These are phyloP conservation scores for Aspergillus aculeatinus DNA, from an alignment of 2,329 filamentous ascomycete genomes.

Conservation along the genomic window DNA sequence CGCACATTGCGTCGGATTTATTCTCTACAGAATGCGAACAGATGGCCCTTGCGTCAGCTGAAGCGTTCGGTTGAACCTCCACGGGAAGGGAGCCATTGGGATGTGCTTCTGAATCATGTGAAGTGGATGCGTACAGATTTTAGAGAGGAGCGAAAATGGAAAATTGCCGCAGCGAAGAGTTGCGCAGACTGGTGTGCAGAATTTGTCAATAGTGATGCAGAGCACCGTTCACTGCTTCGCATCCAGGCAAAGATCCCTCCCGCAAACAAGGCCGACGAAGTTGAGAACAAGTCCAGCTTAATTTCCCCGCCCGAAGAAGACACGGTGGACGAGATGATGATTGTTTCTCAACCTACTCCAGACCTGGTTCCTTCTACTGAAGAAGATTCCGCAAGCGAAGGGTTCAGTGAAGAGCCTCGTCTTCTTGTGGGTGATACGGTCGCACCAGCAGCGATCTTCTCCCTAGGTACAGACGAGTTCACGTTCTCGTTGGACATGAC, in stretches of 20 bases:
- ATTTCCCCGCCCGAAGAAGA: slow-evolving; percentile 38
- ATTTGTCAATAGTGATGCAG: slow-evolving; percentile 66
- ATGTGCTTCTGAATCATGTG: slow-evolving; percentile 84
- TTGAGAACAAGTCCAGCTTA: slow-evolving; percentile 28
- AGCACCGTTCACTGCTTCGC: slow-evolving; percentile 67
- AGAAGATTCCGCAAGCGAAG: slow-evolving; percentile 55
- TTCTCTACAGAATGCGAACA: slow-evolving; percentile 82
- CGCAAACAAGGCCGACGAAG: slow-evolving; percentile 25
- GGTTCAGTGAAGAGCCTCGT: slow-evolving; percentile 46
- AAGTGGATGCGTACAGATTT: slow-evolving; percentile 99
- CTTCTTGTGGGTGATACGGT: slow-evolving; percentile 44
- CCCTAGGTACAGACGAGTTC: slow-evolving; percentile 76
- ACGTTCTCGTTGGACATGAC: slow-evolving; percentile 76
- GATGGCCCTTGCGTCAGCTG: slow-evolving; percentile 89
- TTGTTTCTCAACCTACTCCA: slow-evolving; percentile 57
- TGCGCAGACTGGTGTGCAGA: slow-evolving; percentile 81
- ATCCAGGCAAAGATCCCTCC: slow-evolving; percentile 51
- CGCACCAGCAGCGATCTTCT: slow-evolving; percentile 77
- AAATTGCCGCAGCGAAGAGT: slow-evolving; percentile 74
- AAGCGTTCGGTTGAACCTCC: slow-evolving; percentile 80
- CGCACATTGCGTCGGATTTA: slow-evolving; percentile 84
- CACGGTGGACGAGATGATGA: slow-evolving; percentile 30
- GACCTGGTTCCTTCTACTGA: slow-evolving; percentile 67
- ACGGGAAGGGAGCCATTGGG: slow-evolving; percentile 75
- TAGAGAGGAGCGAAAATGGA: slow-evolving; percentile 91